These are phyloP conservation scores for Pyrenophora tritici-repentis DNA, from an alignment of 2,329 filamentous ascomycete genomes.

Conservation along the genomic window DNA sequence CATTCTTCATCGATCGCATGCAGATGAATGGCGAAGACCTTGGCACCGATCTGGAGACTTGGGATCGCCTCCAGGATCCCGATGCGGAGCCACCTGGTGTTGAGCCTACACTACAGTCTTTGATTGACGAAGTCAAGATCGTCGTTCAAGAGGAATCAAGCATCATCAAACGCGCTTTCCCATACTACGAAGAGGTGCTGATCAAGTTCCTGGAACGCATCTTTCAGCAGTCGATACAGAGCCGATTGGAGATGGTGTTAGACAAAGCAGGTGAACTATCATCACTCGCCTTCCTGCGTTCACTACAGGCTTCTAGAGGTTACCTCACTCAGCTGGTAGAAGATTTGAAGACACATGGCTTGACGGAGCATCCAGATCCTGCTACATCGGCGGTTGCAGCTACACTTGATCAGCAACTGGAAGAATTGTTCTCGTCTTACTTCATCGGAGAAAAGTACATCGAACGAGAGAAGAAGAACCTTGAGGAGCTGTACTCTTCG, in stretches of 20 bases:
- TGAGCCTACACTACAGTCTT: conserved; percentile 86
- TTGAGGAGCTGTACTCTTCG: conserved; percentile 86
- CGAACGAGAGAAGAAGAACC: conserved; percentile 66
- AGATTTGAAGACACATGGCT: conserved; percentile 88
- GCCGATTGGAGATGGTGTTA: conserved; percentile 90
- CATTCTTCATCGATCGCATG: conserved; percentile 97
- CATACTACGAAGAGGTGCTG: conserved; percentile 92
- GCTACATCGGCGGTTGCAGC: conserved; percentile 83
- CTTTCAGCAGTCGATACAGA: conserved; percentile 97
- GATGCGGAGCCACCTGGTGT: conserved; percentile 90
- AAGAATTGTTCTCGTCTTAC: conserved; percentile 69
- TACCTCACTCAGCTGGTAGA: conserved; percentile 89
- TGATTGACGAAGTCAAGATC: conserved; percentile 92
- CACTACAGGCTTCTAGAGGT: conserved; percentile 84
- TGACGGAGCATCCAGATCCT: conserved; percentile 93
- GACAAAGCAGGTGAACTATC: conserved; percentile 94
- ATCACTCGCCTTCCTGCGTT: conserved; percentile 86
- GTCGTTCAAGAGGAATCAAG: conserved; percentile 97
- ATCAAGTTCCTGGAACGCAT: conserved; percentile 92
- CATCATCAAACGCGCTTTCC: conserved; percentile 95
- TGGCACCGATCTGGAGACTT: conserved; percentile 70
- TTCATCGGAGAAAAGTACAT: conserved; percentile 69
- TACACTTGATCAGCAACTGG: conserved; percentile 69
- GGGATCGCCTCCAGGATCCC: conserved; percentile 92
- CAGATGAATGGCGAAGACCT: conserved; percentile 90